Percentiles rank a stretch among this genome's conserved stretches.
Evolutionary conservation across 495 filamentous ascomycete species (phyloP).

Genomic region (Penicillium subrubescens): DNA sequence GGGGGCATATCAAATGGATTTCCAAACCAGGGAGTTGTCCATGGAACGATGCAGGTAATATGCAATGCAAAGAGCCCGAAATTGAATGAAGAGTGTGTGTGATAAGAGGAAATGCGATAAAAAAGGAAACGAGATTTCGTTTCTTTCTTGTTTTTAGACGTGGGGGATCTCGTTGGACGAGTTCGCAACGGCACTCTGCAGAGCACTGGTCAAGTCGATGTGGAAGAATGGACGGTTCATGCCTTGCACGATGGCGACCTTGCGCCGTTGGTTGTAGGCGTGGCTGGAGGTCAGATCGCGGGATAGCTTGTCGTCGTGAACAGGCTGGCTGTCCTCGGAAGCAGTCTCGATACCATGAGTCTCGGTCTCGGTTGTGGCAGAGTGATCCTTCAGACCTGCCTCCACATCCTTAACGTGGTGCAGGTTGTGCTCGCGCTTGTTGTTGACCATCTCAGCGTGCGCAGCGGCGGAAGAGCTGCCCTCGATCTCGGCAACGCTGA

Average conservation of each 20-base stretch:
- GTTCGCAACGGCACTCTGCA: conserved; percentile 87
- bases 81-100: background rate
- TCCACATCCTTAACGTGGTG: conserved; percentile 43
- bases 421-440: conserved; percentile 55
- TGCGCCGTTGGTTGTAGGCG: conserved; percentile 42
- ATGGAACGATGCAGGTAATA: conserved; percentile 19
- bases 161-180: conserved; percentile 35
- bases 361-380: conserved; percentile 34
- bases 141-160: conserved; percentile 5
- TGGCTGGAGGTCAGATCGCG: conserved; percentile 49
- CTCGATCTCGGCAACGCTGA: conserved; percentile 88
- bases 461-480: conserved; percentile 68
- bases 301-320: conserved; percentile 45
- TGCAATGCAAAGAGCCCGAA: conserved; percentile 7
- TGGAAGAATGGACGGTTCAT: conserved; percentile 93
- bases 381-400: conserved; percentile 32
- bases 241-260: conserved; percentile 74
- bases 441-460: conserved; percentile 58
- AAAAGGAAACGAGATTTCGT: background rate
- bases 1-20: conserved; percentile 20
- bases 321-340: conserved; percentile 32
- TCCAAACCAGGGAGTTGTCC: conserved; percentile 30
- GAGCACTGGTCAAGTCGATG: conserved; percentile 85
- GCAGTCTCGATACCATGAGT: conserved; percentile 34
- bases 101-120: background rate